phyloP scores from a whole-genome alignment of 2,329 filamentous ascomycete species.

The Phialophora tarda region DNA sequence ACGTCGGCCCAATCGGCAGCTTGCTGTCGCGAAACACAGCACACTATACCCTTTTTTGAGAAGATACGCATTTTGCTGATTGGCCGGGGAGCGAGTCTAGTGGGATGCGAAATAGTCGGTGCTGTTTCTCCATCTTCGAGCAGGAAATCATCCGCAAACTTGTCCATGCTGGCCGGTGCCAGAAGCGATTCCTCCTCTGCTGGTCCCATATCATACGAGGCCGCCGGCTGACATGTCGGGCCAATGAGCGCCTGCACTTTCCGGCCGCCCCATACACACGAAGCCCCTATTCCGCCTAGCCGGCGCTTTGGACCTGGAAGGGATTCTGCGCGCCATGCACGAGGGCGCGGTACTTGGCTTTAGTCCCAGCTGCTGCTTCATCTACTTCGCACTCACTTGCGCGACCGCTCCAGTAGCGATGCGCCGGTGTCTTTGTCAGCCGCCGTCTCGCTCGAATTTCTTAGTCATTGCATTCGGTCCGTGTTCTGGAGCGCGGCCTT shows the following conservation, averaged over 20 bases:
- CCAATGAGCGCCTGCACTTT: slow-evolving; percentile 1
- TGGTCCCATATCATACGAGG: slow-evolving; percentile 11
- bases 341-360: neutral
- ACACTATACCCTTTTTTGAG: slow-evolving; percentile 32
- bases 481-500: neutral
- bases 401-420: neutral
- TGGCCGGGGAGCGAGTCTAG: slow-evolving; percentile 11
- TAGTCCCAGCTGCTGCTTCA: neutral
- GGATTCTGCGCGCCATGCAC: slow-evolving; percentile 10
- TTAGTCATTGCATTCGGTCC: slow-evolving; percentile 20
- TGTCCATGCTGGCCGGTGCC: neutral
- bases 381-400: neutral
- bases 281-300: slow-evolving; percentile 4
- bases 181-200: slow-evolving; percentile 6
- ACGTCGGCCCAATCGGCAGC: slow-evolving; percentile 14
- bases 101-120: neutral
- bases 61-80: slow-evolving; percentile 28
- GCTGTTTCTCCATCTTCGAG: neutral
- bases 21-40: neutral
- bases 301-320: neutral
- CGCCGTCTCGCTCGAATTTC: slow-evolving; percentile 4
- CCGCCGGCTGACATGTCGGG: neutral
- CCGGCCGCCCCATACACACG: neutral
- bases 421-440: slow-evolving; percentile 24
- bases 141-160: slow-evolving; percentile 4